Conservation (phyloP, 169 alveolate genomes). For the Plasmodium malariae region DNA sequence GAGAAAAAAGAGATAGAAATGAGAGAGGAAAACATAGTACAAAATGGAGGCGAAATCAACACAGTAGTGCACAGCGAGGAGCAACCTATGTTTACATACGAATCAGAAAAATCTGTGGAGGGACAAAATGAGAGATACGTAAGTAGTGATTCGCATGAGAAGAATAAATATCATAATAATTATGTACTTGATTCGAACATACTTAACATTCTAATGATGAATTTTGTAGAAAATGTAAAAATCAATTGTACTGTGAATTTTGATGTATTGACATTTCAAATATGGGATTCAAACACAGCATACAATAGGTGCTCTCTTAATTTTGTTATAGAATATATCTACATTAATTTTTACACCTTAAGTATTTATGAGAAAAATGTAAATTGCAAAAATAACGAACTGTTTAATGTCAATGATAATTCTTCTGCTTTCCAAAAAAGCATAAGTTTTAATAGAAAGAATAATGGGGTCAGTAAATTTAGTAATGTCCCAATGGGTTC, state of each 20-base stretch:
- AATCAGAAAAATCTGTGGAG: not conserved
- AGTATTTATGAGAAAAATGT: slow-evolving; percentile 41
- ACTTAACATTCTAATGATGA: slow-evolving; percentile 31
- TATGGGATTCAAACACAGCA: slow-evolving; percentile 76
- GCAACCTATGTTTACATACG: not conserved
- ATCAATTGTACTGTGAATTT: slow-evolving; percentile 22
- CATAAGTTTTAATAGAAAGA: not conserved
- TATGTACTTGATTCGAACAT: slow-evolving; percentile 16
- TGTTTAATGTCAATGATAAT: slow-evolving; percentile 1
- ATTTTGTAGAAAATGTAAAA: slow-evolving; percentile 60
- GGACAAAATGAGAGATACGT: not conserved
- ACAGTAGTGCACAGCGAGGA: not conserved
- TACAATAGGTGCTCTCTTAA: slow-evolving; percentile 71
- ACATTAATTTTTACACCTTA: slow-evolving; percentile 25
- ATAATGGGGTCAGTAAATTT: too few relatives aligned
- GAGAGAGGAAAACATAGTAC: not conserved
- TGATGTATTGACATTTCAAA: slow-evolving; percentile 56
- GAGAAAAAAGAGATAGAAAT: not conserved
- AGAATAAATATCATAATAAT: not conserved
- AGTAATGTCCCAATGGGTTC: too few relatives aligned
- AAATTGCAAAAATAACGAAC: not conserved
- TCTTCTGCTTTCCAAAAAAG: not conserved
- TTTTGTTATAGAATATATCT: slow-evolving; percentile 67
- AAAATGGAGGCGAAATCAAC: not conserved
- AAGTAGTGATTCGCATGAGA: not conserved